Base-by-base conservation (phyloP, 2,329 filamentous ascomycete genomes). In the Purpureocillium lavendulum region DNA sequence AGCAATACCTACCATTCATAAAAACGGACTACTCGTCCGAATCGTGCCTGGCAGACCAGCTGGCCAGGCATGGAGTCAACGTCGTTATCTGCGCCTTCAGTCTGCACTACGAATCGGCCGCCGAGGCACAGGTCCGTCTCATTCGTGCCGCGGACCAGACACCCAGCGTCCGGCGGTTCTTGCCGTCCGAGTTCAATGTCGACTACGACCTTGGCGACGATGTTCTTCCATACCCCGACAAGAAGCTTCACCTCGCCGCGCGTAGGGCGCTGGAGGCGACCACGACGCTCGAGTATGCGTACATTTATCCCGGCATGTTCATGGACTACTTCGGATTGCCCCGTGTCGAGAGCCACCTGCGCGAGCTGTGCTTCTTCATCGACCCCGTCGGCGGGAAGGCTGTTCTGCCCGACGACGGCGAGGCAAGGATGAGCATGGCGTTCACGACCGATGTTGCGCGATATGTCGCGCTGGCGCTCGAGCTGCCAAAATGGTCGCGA, bases 131-230 rank as follows among this genome's bases (percentile, higher is more conserved):
- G 38, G 12, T 60, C 6, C 45, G 43, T 10, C 47, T 64, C 7
- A 60, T 63, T 33, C 53, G 50, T 14, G 60, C 58, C 6, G 56
- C 57, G 24, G 53, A 59, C 11, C 34, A 38, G 15, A 49, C 45
- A n/a, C n/a, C 50, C 6, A 45, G 40, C 28, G 57, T 61, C n/a
- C 49, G 41, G 36, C 51, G 60, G 39, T 63, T 63, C 48, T 50
- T 60, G 9, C 61, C 61, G 3, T 61, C 59, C 26, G 60, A 64
- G 42, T 63, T 57, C 42, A 61, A 61, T 31, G 51, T 62, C 38
- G 58, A 62, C 37, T 63, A 62, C 40, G 51, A 61, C 26, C 47
- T 52, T n/a, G 45, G 48, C 1, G 58, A 61, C 37, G 39, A 55
- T 16, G 40, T 59, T 9, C 49, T 61, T 1, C 57, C 58, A 3